phyloP scores from a whole-genome alignment of 768 basidiomycete genomes.

The Leccinum pellstonianum region DNA sequence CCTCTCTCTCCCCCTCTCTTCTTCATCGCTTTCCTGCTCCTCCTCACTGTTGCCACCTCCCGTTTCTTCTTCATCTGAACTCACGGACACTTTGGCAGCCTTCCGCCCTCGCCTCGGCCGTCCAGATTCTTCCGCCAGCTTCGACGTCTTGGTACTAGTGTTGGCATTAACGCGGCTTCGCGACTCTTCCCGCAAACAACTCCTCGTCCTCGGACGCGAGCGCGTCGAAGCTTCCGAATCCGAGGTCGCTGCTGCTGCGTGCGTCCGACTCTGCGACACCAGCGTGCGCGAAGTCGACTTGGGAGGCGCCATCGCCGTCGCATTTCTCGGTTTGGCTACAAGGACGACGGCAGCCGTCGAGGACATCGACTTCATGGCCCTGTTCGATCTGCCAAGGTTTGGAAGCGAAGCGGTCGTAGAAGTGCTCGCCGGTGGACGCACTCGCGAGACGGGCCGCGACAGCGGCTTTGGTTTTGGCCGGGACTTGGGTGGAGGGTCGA shows the following conservation, averaged over 20 bases:
- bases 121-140: neutral
- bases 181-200: conserved; percentile 25
- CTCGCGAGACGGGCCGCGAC: conserved; percentile 15
- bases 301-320: conserved; percentile 3
- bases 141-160: conserved; percentile 8
- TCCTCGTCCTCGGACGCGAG: conserved; percentile 24
- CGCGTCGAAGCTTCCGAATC: conserved; percentile 25
- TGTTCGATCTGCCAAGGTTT: neutral
- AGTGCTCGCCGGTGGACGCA: conserved; percentile 6
- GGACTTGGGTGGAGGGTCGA: conserved; percentile 15
- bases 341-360: neutral
- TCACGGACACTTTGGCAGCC: neutral
- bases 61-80: conserved; percentile 10
- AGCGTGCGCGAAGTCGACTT: conserved; percentile 21
- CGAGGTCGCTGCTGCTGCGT: conserved; percentile 6
- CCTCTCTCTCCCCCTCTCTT: conserved; percentile 22
- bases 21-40: conserved; percentile 12
- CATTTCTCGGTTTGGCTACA: neutral
- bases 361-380: conserved; percentile 2
- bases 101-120: conserved; percentile 5
- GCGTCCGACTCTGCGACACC: conserved; percentile 22
- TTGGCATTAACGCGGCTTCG: conserved; percentile 3
- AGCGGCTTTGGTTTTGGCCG: conserved; percentile 6
- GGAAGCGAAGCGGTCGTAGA: conserved; percentile 2
- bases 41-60: conserved; percentile 7